A percentile compares a stretch with the other conserved stretches of the same genome.
Conservation (phyloP, 1,139 yeast species). For the Zygotorulaspora mrakii region DNA sequence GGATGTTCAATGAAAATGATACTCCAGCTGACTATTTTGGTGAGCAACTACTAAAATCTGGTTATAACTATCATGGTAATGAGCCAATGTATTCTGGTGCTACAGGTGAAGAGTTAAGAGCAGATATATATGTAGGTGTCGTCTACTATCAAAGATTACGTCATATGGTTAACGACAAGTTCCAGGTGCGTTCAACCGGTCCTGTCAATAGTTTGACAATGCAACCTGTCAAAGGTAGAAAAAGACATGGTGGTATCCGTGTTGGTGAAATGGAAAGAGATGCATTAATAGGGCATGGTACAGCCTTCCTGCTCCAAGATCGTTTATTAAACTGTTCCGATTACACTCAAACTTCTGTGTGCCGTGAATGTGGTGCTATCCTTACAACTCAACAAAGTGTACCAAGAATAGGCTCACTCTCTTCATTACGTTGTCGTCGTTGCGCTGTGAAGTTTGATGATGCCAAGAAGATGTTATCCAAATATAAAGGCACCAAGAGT, state of each 20-base stretch:
- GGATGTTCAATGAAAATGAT: slow-evolving; percentile 86
- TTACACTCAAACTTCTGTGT: slow-evolving; percentile 84
- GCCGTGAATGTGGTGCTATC: slow-evolving; percentile 91
- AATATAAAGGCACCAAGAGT: slow-evolving; percentile 36
- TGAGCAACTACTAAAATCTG: slow-evolving; percentile 80
- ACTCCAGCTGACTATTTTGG: slow-evolving; percentile 98
- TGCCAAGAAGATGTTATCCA: slow-evolving; percentile 40
- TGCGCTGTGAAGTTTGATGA: slow-evolving; percentile 70
- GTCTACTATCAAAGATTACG: slow-evolving; percentile 97
- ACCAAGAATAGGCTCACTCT: slow-evolving; percentile 80
- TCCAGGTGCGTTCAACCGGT: slow-evolving; percentile 98
- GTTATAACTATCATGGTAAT: slow-evolving; percentile 96
- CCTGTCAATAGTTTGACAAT: slow-evolving; percentile 94
- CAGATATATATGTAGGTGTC: slow-evolving; percentile 92
- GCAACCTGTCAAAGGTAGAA: slow-evolving; percentile 99
- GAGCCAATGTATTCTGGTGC: slow-evolving; percentile 99
- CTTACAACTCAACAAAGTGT: slow-evolving; percentile 86
- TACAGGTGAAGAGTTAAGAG: slow-evolving; percentile 95
- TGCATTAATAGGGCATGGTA: slow-evolving; percentile 97
- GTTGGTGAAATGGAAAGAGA: slow-evolving; percentile 99
- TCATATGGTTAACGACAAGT: slow-evolving; percentile 99
- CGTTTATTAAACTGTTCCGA: slow-evolving; percentile 94
- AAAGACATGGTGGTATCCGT: slow-evolving; percentile 99
- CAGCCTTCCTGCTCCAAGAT: slow-evolving; percentile 93
- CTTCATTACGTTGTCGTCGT: slow-evolving; percentile 82